phyloP scores from a whole-genome alignment of 768 basidiomycete genomes.

The Calocera viscosa region DNA sequence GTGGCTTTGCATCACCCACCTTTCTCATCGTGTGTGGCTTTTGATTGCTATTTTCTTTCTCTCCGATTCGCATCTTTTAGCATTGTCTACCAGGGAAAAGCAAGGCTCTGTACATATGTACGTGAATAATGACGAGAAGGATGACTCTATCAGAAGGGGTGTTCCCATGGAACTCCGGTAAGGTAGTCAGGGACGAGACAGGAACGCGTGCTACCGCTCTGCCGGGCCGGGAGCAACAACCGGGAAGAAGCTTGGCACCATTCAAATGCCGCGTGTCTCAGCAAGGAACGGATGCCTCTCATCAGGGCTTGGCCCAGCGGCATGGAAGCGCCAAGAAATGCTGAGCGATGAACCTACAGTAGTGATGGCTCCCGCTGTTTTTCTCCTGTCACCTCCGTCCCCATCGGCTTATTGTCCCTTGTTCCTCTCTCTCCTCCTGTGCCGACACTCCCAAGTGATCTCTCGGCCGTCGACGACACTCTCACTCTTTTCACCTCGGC shows the following conservation, averaged over 20 bases:
- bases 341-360: background rate
- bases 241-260: background rate
- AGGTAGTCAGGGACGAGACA: background rate
- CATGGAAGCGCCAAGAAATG: background rate
- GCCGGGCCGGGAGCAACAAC: background rate
- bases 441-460: background rate
- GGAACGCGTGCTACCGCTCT: background rate
- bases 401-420: background rate
- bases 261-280: background rate
- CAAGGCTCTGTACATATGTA: slow-evolving; percentile 8
- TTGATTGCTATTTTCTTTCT: background rate
- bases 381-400: background rate
- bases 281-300: background rate
- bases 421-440: background rate
- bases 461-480: background rate
- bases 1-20: background rate
- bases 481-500: background rate
- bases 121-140: slow-evolving; percentile 1
- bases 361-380: background rate
- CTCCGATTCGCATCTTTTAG: background rate
- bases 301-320: background rate
- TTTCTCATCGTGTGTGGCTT: slow-evolving; percentile 7
- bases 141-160: background rate
- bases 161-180: background rate
- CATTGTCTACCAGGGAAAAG: background rate